These are phyloP conservation scores for Rhizophora apiculata DNA, from an alignment of 345 rosid species.

Conservation along the genomic window DNA sequence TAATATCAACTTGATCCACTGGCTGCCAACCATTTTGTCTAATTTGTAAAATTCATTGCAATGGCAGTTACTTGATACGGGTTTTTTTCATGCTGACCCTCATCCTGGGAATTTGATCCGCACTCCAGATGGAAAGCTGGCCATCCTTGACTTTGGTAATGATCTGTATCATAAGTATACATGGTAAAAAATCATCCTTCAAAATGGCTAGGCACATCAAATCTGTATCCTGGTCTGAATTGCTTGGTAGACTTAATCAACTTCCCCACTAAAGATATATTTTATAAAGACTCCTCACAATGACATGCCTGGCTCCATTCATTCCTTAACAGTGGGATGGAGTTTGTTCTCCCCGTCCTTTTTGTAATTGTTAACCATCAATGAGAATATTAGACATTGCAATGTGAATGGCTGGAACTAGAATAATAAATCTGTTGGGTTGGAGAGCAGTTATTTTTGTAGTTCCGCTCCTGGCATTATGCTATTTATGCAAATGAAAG, in stretches of 20 bases:
- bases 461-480: too few relatives aligned
- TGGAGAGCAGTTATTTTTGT: too few relatives aligned
- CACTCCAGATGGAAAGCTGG: constrained; percentile 95
- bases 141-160: constrained; percentile 96
- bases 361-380: too few relatives aligned
- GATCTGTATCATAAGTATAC: constrained; percentile 13
- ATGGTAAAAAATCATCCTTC: constrained; percentile 15
- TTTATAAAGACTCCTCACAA: too few relatives aligned
- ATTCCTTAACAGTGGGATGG: neutral
- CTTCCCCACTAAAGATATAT: too few relatives aligned
- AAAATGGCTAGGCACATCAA: constrained; percentile 4
- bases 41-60: constrained; percentile 9
- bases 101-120: constrained; percentile 99
- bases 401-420: too few relatives aligned
- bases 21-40: constrained; percentile 1
- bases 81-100: constrained; percentile 98
- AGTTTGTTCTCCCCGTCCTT: neutral
- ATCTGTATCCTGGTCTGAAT: constrained; percentile 3
- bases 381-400: too few relatives aligned
- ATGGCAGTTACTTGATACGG: constrained; percentile 89
- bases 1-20: neutral
- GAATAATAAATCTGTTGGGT: too few relatives aligned
- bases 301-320: neutral
- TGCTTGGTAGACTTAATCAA: neutral
- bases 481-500: too few relatives aligned